Evolutionary conservation across 2,329 filamentous ascomycete genomes (phyloP).

Genomic region (Geosmithia putterillii): DNA sequence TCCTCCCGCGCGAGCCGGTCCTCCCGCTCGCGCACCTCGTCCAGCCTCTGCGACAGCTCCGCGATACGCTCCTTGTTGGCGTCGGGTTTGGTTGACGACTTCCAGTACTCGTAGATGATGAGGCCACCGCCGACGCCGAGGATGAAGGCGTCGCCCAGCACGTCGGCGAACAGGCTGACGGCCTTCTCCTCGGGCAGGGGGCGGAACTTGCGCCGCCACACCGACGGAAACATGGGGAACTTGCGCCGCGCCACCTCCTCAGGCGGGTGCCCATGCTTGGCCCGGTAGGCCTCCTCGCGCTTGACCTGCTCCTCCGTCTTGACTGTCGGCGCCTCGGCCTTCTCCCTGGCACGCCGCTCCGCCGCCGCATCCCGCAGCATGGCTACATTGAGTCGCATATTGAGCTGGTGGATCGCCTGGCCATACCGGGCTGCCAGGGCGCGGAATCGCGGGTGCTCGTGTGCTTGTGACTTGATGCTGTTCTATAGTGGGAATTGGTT

Average conservation of each 20-base stretch:
- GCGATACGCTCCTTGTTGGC: slow-evolving; percentile 39
- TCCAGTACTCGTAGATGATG: slow-evolving; percentile 51
- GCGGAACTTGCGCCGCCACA: slow-evolving; percentile 52
- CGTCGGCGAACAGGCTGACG: slow-evolving; percentile 55
- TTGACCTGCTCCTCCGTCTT: slow-evolving; percentile 48
- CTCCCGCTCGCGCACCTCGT: slow-evolving; percentile 35
- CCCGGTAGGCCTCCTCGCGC: slow-evolving; percentile 34
- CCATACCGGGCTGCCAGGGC: slow-evolving; percentile 48
- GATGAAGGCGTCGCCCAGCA: slow-evolving; percentile 52
- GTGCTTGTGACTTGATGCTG: slow-evolving; percentile 52
- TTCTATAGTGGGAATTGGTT: slow-evolving; percentile 29
- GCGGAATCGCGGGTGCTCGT: slow-evolving; percentile 51
- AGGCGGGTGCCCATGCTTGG: slow-evolving; percentile 23
- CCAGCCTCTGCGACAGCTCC: slow-evolving; percentile 33
- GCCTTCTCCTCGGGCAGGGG: slow-evolving; percentile 52
- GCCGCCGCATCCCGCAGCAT: slow-evolving; percentile 44
- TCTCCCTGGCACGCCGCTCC: slow-evolving; percentile 46
- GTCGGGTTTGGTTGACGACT: slow-evolving; percentile 47
- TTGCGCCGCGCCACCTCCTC: slow-evolving; percentile 8
- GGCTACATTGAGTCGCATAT: slow-evolving; percentile 52
- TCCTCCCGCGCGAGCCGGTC: slow-evolving; percentile 33
- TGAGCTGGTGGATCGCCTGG: slow-evolving; percentile 52
- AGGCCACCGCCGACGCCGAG: slow-evolving; percentile 43
- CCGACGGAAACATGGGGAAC: slow-evolving; percentile 27
- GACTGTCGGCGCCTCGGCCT: slow-evolving; percentile 50